Base-by-base conservation (phyloP, 768 basidiomycete genomes). In the Tephrocybe sp. region DNA sequence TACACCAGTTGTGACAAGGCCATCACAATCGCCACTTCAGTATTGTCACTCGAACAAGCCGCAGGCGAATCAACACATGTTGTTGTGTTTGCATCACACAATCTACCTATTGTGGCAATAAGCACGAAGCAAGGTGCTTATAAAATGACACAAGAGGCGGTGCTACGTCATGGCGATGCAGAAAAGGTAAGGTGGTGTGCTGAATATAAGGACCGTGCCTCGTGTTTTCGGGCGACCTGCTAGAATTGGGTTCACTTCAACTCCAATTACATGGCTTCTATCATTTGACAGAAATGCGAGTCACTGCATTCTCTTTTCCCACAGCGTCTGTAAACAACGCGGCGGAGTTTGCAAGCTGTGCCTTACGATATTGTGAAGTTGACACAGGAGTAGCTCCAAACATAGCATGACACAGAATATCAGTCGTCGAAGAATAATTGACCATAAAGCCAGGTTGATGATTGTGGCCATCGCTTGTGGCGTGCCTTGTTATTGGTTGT, bases 101-200 rank as follows among this genome's bases (percentile, higher is more conserved):
- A 13, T 1, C 38, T 39, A 9, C 46, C 38, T 47, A 39, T 47
- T 47, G 46, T 40, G 21, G 46, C 27, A 22, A 25, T 33, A 12
- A 45, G 31, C 27, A 15, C 11, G 27, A 11, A 29, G 6, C 11
- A 11, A 11, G 6, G 11, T 11, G 11, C 27, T 11, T 29, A 29
- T 11, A 29, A 5, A 5, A 29, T 29, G 27, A 29, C n/a, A n/a
- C n/a, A n/a, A 34, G 4, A 34, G 13, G 33, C 33, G 8, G 33
- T 34, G 33, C 33, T 34, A 9, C n/a, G n/a, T n/a, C n/a, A n/a
- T 9, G 15, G 33, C 33, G 33, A 15, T n/a, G 15, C 33, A 15
- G 15, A 34, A 34, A 34, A 34, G 33, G 33, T 15, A 34, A n/a
- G 33, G n/a, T n/a, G n/a, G n/a, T n/a, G n/a, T n/a, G n/a, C n/a